Conservation (phyloP, 495 filamentous ascomycete species). For the Clohesyomyces aquaticus region DNA sequence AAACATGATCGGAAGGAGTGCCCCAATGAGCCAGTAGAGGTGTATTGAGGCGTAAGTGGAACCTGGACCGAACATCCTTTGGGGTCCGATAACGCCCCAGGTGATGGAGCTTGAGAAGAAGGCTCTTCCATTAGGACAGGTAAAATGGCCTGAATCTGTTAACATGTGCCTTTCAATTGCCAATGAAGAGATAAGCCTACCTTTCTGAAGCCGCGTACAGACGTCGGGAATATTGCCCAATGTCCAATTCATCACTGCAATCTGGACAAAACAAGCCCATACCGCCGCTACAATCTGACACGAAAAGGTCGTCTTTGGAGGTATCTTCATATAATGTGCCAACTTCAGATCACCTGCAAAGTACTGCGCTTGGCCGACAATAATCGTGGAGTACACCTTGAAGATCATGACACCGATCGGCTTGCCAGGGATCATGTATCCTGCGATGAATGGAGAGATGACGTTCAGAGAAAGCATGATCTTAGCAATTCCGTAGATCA, state of each 20-base stretch:
- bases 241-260: constrained; percentile 52
- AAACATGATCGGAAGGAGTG: constrained; percentile 53
- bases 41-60: constrained; percentile 53
- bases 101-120: constrained; percentile 56
- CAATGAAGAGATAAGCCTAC: neutral
- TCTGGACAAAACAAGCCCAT: constrained; percentile 49
- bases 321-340: constrained; percentile 54
- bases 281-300: constrained; percentile 51
- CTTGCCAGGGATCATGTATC: constrained; percentile 46
- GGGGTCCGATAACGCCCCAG: constrained; percentile 60
- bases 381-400: constrained; percentile 38
- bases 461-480: constrained; percentile 49
- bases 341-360: constrained; percentile 54
- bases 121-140: constrained; percentile 32
- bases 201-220: constrained; percentile 44
- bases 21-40: constrained; percentile 58
- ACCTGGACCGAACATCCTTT: constrained; percentile 57
- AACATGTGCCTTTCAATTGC: neutral
- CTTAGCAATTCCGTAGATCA: constrained; percentile 43
- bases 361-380: constrained; percentile 42
- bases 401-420: constrained; percentile 51
- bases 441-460: constrained; percentile 47
- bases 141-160: constrained; percentile 27
- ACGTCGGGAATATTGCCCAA: constrained; percentile 49
- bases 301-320: constrained; percentile 49